Conservation (phyloP, 1,139 yeast species). For the Hansenula anomala region DNA sequence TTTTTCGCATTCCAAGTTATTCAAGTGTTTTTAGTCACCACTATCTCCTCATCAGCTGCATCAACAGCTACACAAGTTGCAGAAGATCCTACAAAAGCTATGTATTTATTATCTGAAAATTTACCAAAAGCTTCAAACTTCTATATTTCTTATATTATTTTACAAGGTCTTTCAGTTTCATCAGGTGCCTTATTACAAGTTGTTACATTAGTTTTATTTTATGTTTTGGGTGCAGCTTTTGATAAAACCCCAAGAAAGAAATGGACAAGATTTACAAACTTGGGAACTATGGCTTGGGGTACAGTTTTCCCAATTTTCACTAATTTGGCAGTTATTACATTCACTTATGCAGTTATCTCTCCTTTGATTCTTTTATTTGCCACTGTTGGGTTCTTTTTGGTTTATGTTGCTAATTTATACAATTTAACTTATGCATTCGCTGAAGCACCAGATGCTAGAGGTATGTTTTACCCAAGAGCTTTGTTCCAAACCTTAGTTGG, state of each 20-base stretch:
- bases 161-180: constrained; percentile 81
- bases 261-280: constrained; percentile 63
- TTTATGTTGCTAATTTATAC: constrained; percentile 78
- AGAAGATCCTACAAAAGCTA: constrained; percentile 59
- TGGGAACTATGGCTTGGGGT: constrained; percentile 78
- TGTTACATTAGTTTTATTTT: constrained; percentile 64
- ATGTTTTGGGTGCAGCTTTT: constrained; percentile 60
- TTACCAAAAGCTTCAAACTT: constrained; percentile 91
- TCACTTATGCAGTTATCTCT: constrained; percentile 78
- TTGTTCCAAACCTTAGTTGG: constrained; percentile 86
- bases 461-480: constrained; percentile 83
- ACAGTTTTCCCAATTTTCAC: constrained; percentile 83
- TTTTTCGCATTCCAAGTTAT: constrained; percentile 69
- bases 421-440: constrained; percentile 68
- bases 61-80: constrained; percentile 68
- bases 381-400: constrained; percentile 58
- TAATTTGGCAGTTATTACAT: constrained; percentile 71
- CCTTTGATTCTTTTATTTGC: constrained; percentile 75
- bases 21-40: constrained; percentile 66
- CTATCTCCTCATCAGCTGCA: constrained; percentile 68
- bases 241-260: constrained; percentile 87
- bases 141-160: constrained; percentile 61
- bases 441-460: constrained; percentile 71
- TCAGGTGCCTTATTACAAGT: constrained; percentile 80
- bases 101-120: constrained; percentile 63